Evolutionary conservation across 805 yeast species (phyloP), one percentile per base, ranked within the genome.

Genomic region (Barnettozyma pratensis): DNA sequence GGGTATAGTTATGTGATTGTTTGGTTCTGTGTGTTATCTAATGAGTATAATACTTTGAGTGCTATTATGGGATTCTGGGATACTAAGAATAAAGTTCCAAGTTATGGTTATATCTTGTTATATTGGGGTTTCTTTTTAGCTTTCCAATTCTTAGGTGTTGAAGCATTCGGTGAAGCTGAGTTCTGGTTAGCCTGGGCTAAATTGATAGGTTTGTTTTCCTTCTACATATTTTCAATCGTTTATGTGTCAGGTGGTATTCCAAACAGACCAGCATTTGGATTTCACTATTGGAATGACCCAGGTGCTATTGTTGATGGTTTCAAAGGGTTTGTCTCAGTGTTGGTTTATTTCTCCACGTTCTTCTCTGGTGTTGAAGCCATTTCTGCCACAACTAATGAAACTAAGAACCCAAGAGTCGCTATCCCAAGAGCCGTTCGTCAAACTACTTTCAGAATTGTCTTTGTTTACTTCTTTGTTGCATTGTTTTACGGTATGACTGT

Each of bases 321-420:
- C 61, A 75, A 74, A 54, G 77, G 81, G 35, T 69, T 81, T 44
- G 85, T 79, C 0, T 72, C 73, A 36, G 82, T 88, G 3, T 73
- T 85, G 58, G 77, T 85, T 50, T 78, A 78, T 49, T 86, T 90
- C 29, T 83, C 86, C 26, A 85, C 85, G 67, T 84, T 90, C 38
- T 85, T 76, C 64, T 88, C 83, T 67, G 91, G 91, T 62, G 81
- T 85, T 50, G 94, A 85, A 65, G 74, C 83, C 61, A 81, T 83
- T 35, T 89, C 89, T 61, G 74, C 84, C 35, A 75, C 87, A 6
- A 85, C 87, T 11, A 87, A 88, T 64, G 94, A 85, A 65, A 74
- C 85, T 39, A 73, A 75, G 34, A 81, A 81, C 61, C 90, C 91
- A 48, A 71, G 83, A 64, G 81, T 78, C 54, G 69, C 87, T 29